Percentiles rank a stretch among this genome's conserved stretches.
Evolutionary conservation across 345 rosid genomes (phyloP).

Genomic region (Arabidopsis thaliana): TAIR10.1 NC_003070.9:4083501-4084000

Average conservation of each 20-base stretch:
- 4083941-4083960: neutral
- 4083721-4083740: constrained; percentile 5
- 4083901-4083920: neutral
- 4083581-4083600: neutral
- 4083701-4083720: neutral
- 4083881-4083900: neutral
- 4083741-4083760: constrained; percentile 8
- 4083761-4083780: constrained; percentile 1
- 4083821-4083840: constrained; percentile 25
- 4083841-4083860: constrained; percentile 43
- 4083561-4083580: neutral
- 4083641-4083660: constrained; percentile 2
- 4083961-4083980: neutral
- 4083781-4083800: constrained; percentile 24
- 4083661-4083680: constrained; percentile 5
- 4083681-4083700: constrained; percentile 6
- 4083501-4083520: too few relatives aligned
- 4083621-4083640: neutral
- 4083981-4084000: constrained; percentile 33
- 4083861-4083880: constrained; percentile 15
- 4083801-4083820: constrained; percentile 21
- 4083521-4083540: neutral
- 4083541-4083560: neutral
- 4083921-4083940: neutral
- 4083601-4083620: too few relatives aligned